phyloP scores from a whole-genome alignment of 345 rosid species.

The Anacardium occidentale region DNA sequence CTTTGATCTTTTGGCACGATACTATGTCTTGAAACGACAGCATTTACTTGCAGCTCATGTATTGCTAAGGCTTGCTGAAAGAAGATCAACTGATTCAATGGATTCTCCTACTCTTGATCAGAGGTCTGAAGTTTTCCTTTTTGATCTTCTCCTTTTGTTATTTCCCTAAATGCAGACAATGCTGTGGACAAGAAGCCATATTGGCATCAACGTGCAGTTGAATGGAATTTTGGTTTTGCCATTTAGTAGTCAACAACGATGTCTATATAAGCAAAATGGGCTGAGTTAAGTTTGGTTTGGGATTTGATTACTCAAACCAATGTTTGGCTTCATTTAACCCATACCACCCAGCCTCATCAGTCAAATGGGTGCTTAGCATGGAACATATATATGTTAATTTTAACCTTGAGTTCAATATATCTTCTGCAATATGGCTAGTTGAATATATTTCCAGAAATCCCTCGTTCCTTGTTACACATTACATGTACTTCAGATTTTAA shows the following conservation, averaged over 20 bases:
- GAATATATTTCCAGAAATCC: no score
- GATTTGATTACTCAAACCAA: constrained; percentile 2
- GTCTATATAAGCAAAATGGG: not conserved
- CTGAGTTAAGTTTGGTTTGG: not conserved
- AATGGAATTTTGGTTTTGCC: not conserved
- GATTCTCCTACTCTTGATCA: constrained; percentile 73
- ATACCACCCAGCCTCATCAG: not conserved
- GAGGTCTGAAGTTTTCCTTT: constrained; percentile 44
- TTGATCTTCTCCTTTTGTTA: not conserved
- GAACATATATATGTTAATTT: not conserved
- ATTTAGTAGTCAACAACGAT: not conserved
- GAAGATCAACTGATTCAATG: constrained; percentile 60
- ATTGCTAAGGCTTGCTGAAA: constrained; percentile 87
- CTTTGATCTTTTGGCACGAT: constrained; percentile 84
- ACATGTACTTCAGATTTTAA: not conserved
- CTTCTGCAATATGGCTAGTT: no score
- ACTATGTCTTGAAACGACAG: constrained; percentile 89
- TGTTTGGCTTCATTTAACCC: not conserved
- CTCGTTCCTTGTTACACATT: no score
- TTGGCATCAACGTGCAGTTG: not conserved
- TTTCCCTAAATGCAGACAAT: constrained; percentile 2
- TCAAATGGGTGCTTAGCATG: no score
- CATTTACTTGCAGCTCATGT: constrained; percentile 95
- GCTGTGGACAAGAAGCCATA: not conserved
- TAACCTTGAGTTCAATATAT: not conserved